These are phyloP conservation scores for Sicyos edulis DNA, from an alignment of 306 rosid species.

Conservation along the genomic window DNA sequence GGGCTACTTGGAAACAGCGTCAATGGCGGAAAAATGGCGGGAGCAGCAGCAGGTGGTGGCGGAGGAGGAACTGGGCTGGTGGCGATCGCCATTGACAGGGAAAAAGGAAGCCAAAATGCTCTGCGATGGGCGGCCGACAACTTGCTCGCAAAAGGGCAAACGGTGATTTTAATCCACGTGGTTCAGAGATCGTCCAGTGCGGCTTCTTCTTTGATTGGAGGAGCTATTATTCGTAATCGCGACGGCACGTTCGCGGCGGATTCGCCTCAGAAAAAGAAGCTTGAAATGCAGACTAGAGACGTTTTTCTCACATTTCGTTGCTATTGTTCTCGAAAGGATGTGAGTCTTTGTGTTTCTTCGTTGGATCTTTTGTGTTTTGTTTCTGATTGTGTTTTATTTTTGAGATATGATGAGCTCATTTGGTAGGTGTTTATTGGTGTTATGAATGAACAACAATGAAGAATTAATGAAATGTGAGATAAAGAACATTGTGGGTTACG, in stretches of 20 bases:
- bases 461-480: too few species aligned
- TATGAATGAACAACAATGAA: too few species aligned
- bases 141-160: slow-evolving; percentile 57
- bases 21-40: slow-evolving; percentile 29
- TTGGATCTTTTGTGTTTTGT: neutral
- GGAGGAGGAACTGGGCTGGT: slow-evolving; percentile 64
- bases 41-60: slow-evolving; percentile 27
- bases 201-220: slow-evolving; percentile 35
- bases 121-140: slow-evolving; percentile 82
- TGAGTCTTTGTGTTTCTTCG: slow-evolving; percentile 26
- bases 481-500: too few species aligned
- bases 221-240: slow-evolving; percentile 40
- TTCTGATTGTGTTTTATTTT: neutral
- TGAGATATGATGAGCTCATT: neutral
- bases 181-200: slow-evolving; percentile 28
- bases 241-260: slow-evolving; percentile 26
- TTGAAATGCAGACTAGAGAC: slow-evolving; percentile 46
- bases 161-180: slow-evolving; percentile 65
- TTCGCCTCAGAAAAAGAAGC: slow-evolving; percentile 45
- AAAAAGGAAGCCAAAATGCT: slow-evolving; percentile 76
- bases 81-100: slow-evolving; percentile 72
- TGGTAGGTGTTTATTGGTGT: too few species aligned
- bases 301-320: slow-evolving; percentile 74
- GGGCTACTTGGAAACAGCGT: slow-evolving; percentile 38
- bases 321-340: slow-evolving; percentile 91